These are phyloP conservation scores for Fusarium equiseti DNA, from an alignment of 2,329 filamentous ascomycete species.

Conservation along the genomic window DNA sequence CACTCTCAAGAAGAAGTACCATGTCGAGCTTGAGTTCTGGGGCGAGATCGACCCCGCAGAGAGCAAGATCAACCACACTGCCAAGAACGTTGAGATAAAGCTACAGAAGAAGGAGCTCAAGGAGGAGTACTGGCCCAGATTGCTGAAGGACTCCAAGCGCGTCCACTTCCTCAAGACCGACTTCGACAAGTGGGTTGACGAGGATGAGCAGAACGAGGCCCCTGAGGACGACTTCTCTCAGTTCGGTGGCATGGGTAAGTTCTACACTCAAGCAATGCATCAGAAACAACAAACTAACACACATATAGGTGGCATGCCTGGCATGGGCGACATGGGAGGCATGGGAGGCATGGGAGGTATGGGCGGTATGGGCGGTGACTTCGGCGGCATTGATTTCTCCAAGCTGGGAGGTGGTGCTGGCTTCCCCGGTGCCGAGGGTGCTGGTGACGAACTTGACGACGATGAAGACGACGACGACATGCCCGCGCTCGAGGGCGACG, in stretches of 20 bases:
- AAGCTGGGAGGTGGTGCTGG: slow-evolving; percentile 77
- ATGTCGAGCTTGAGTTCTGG: slow-evolving; percentile 88
- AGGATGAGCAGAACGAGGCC: slow-evolving; percentile 96
- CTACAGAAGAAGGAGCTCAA: slow-evolving; percentile 97
- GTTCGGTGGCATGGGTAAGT: slow-evolving; percentile 74
- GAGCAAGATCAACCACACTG: slow-evolving; percentile 89
- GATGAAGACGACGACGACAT: slow-evolving; percentile 84
- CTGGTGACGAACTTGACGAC: slow-evolving; percentile 62
- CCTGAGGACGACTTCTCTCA: slow-evolving; percentile 82
- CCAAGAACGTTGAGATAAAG: slow-evolving; percentile 89
- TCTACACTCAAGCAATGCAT: not conserved
- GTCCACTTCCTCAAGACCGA: slow-evolving; percentile 97
- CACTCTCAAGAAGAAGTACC: slow-evolving; percentile 87
- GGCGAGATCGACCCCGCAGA: slow-evolving; percentile 88
- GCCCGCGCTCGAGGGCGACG: slow-evolving; percentile 80
- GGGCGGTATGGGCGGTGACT: slow-evolving; percentile 71
- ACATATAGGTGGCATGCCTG: slow-evolving; percentile 64
- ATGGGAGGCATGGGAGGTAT: slow-evolving; percentile 59
- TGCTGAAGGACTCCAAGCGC: slow-evolving; percentile 91
- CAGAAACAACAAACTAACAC: slow-evolving; percentile 7
- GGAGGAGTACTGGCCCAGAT: slow-evolving; percentile 93
- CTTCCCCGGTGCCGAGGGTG: slow-evolving; percentile 66
- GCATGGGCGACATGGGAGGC: slow-evolving; percentile 60
- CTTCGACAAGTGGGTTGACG: slow-evolving; percentile 99
- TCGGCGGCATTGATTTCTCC: slow-evolving; percentile 92